Evolutionary conservation across 345 rosid species (phyloP), one percentile per base, ranked within the genome.

Genomic region (Lumnitzera littorea): DNA sequence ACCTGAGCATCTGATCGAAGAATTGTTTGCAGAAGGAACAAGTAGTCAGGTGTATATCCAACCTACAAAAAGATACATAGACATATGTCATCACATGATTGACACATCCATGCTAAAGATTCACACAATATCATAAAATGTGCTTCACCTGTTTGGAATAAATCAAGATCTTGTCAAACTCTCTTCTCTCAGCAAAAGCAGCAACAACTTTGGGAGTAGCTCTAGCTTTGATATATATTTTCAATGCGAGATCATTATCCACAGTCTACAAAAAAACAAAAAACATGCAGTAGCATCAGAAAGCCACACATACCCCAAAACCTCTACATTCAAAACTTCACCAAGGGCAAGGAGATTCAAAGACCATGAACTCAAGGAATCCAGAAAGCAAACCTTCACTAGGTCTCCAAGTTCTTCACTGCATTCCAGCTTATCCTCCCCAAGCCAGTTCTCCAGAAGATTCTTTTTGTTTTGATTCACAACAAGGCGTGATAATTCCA

Each of bases 371-470:
- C 25, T 16, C 46, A 53, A 31, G 25, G 50, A 41, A 15, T 49
- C 54, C 47, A 24, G 48, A 58, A 69, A 67, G 50, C 81, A 66
- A 76, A 91, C 99, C 96, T 95, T 95, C 72, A 91, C 99, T 67
- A 95, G 95, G 72, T 95, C 99, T 54, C 99, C 99, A 56, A 95
- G 94, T 68, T 95, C 99, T 77, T 95, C 99, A 48, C 91, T 91
- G 64, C 99, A 95, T 71, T 95, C 99, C 76, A 95, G 74, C 78
- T 95, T 95, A 74, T 95, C 99, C 78, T 95, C 99, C 4, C 88
- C 91, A 78, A 95, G 72, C 99, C 99, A 95, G 65, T 88, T 88
- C 81, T 95, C 95, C 75, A 95, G 71, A 54, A 95, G 92, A 67
- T 95, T 95, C 78, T 88, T 91, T 70, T 95, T 95, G 77, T 95